These are phyloP conservation scores for Raffaelea ambrosiae DNA, from an alignment of 2,329 filamentous ascomycete species.

Conservation along the genomic window DNA sequence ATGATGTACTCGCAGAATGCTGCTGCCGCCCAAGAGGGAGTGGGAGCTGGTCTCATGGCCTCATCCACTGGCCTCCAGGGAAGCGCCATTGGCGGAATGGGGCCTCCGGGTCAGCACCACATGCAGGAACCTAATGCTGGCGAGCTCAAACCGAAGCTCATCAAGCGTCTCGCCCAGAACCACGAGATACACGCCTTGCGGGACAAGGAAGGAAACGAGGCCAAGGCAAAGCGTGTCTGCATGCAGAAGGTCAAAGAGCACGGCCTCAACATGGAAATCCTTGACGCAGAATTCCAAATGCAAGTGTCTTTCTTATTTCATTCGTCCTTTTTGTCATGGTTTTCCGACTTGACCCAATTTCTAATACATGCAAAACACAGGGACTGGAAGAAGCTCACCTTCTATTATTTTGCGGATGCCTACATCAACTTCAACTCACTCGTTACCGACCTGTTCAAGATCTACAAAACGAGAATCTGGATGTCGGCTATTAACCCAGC, in stretches of 20 bases:
- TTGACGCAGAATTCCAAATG: slow-evolving; percentile 98
- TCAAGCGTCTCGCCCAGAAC: slow-evolving; percentile 85
- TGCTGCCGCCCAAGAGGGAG: slow-evolving; percentile 50
- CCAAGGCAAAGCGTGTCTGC: slow-evolving; percentile 92
- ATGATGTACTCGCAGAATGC: slow-evolving; percentile 95
- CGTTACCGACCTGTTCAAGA: slow-evolving; percentile 96
- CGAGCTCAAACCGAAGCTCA: slow-evolving; percentile 90
- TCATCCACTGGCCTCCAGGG: slow-evolving; percentile 55
- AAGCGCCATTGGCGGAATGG: slow-evolving; percentile 70
- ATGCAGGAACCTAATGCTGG: slow-evolving; percentile 61
- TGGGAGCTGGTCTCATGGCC: slow-evolving; percentile 54
- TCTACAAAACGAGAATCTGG: slow-evolving; percentile 99
- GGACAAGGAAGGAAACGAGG: slow-evolving; percentile 95
- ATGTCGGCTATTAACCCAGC: slow-evolving; percentile 99
- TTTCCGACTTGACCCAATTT: too few species aligned
- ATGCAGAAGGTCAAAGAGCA: slow-evolving; percentile 96
- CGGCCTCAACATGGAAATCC: slow-evolving; percentile 87
- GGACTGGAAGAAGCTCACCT: slow-evolving; percentile 98
- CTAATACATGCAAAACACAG: slow-evolving; percentile 36
- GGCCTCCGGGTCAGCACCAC: slow-evolving; percentile 63
- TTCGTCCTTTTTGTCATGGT: background rate
- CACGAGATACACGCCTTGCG: slow-evolving; percentile 84
- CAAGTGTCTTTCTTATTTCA: slow-evolving; percentile 40
- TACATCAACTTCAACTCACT: slow-evolving; percentile 99
- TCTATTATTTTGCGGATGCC: slow-evolving; percentile 96